Base-by-base conservation (phyloP, 108 stramenopile genomes). In the Fistulifera pelliculosa region DNA sequence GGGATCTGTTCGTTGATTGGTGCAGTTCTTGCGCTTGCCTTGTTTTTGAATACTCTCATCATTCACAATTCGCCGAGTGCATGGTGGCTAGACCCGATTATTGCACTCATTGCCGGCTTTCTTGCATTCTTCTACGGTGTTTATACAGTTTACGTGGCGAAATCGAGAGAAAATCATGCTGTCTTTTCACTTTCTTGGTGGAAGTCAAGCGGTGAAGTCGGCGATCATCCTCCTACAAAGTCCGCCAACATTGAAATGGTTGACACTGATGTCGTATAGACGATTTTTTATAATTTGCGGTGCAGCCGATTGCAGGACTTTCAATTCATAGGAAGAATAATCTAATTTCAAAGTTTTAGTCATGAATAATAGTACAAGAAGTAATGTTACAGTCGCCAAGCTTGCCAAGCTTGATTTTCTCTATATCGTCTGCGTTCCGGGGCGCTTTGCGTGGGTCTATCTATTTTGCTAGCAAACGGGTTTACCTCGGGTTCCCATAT, bases 361-460 rank as follows among this genome's bases (percentile, higher is more conserved):
- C n/a, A n/a, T n/a, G n/a, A n/a, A n/a, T n/a, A n/a, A n/a, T 35
- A 6, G 31, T 8, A 35, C 31, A 45, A 45, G 12, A 41, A 41
- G 11, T 45, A 45, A 45, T 8, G n/a, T n/a, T 54, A 54, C 16
- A 58, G 17, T 43, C 43, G 16, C 85, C 85, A 92, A 16, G 86
- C 84, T 66, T 92, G 90, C 90, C 90, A 92, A 11, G 76, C 80
- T 5, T 71, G 61, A 60, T 92, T 92, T 54, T 92, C 90, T 40
- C 71, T 65, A 56, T 92, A 88, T 15, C 61, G 64, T 44, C 58
- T 53, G 35, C 62, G 80, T 57, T 31, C 54, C 41, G 24, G 48
- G 52, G 73, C 82, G 38, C 66, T 80, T 49, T 56, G 73, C 6
- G 81, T 74, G 31, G 64, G 35, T 47, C 80, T 71, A 27, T 58